Conservation (phyloP, 352 stramenopile genomes). For the Aphanomyces stellatus region DNA sequence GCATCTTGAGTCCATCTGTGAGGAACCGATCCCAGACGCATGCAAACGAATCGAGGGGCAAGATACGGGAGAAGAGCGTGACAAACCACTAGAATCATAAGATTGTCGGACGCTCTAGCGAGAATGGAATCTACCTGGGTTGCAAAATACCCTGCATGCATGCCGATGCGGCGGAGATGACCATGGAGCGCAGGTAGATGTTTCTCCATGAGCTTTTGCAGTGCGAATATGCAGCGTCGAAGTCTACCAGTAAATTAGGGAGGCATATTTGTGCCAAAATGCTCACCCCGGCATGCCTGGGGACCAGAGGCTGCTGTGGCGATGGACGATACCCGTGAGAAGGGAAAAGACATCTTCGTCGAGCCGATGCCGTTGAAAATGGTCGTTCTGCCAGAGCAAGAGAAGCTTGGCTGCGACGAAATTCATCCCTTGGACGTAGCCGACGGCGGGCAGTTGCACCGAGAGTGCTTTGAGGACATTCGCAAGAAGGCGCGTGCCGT, state of each 20-base stretch:
- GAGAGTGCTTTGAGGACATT: constrained; percentile 71
- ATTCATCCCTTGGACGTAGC: constrained; percentile 85
- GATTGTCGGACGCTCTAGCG: background rate
- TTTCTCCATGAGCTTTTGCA: constrained; percentile 54
- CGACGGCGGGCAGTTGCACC: constrained; percentile 41
- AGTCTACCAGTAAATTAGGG: constrained; percentile 26
- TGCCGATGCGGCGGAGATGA: constrained; percentile 65
- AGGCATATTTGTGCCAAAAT: background rate
- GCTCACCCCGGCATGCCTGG: constrained; percentile 67
- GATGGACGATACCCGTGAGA: constrained; percentile 41
- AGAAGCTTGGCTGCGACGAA: constrained; percentile 63
- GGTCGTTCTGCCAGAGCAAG: constrained; percentile 32
- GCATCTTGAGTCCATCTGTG: constrained; percentile 67
- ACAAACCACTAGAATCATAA: constrained; percentile 79
- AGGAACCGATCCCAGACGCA: constrained; percentile 68
- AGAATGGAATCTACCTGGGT: constrained; percentile 39
- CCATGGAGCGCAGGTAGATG: constrained; percentile 56
- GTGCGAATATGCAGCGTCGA: constrained; percentile 63
- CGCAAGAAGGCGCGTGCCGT: constrained; percentile 42
- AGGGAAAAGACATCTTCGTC: constrained; percentile 63
- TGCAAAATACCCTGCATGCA: constrained; percentile 70
- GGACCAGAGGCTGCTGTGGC: constrained; percentile 53
- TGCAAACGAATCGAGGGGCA: constrained; percentile 34
- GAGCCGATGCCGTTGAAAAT: constrained; percentile 19
- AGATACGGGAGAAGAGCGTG: constrained; percentile 64